phyloP scores from a whole-genome alignment of 345 rosid genomes.

The Melaleuca alternifolia region DNA sequence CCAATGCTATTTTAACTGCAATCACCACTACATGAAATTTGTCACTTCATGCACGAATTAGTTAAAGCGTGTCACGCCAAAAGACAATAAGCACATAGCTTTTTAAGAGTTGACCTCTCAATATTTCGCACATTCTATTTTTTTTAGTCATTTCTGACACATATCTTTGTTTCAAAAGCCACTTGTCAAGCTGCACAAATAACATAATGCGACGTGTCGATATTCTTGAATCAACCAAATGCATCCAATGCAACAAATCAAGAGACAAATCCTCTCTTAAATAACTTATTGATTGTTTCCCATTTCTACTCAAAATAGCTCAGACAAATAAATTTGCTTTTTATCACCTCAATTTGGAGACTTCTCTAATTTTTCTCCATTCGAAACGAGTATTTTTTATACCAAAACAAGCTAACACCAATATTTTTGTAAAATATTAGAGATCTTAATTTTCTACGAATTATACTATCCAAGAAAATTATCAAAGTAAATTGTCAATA shows the following conservation, averaged over 20 bases:
- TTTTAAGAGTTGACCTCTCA: neutral
- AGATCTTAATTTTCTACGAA: neutral
- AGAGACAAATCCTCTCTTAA: neutral
- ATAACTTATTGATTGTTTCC: neutral
- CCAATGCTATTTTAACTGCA: neutral
- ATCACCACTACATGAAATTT: neutral
- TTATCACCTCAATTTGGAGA: neutral
- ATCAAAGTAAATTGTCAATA: neutral
- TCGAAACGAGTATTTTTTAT: neutral
- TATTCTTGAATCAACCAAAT: neutral
- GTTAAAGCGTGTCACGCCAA: neutral
- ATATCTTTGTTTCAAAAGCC: neutral
- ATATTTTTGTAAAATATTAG: neutral
- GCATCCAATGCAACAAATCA: neutral
- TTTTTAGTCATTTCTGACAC: neutral
- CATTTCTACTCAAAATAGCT: neutral
- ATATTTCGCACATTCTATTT: neutral
- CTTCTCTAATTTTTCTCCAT: neutral
- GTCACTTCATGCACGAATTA: neutral
- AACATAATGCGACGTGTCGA: neutral
- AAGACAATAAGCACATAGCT: neutral
- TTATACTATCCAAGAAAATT: neutral
- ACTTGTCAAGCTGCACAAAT: neutral
- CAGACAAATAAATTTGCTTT: neutral
- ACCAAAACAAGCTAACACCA: neutral